Evolutionary conservation across 1,284 basidiomycete genomes (phyloP), one percentile per base, ranked within the genome.

Genomic region (Naganishia sp.): DNA sequence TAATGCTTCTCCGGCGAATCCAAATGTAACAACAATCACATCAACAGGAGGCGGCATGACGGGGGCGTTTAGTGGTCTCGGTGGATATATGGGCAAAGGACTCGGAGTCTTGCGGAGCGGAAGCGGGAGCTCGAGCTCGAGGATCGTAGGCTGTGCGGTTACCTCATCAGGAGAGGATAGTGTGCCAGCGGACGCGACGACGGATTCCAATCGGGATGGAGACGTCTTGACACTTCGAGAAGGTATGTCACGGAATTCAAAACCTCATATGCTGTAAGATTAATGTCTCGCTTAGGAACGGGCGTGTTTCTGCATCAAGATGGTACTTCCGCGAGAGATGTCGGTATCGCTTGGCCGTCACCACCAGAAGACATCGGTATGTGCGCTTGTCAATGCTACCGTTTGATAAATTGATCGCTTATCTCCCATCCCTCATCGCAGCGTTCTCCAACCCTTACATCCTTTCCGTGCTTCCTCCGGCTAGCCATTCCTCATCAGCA

Each of bases 391-490:
- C 28, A 16, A 18, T 3, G 65, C 60, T 1, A 7, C 15, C 15
- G 28, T 64, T 63, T 55, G 55, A 65, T 23, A 36, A 59, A 11
- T 0, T 55, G 1, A 59, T 53, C 15, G 45, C 66, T 31, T 68
- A 74, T 50, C 53, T 3, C 11, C 6, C 28, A 1, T 28, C 28
- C 28, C 28, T 5, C 36, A 7, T 10, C 28, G 10, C 70, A 90
- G 92, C 87, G 0, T 90, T 87, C 68, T 82, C 90, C 43, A 89
- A 88, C 72, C 94, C 94, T 0, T 95, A 93, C 75, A 84, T 96
- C 45, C 86, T 95, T 74, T 87, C 90, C 0, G 81, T 90, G 13
- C 81, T 94, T 6, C 88, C 92, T 0, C 72, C 78, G 0, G 67
- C 79, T 7, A 28, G 9, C 13, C 49, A 50, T 50, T 73, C 79